Evolutionary conservation across 2,329 filamentous ascomycete genomes (phyloP), one percentile per base, ranked within the genome.

Genomic region (Diaporthe batatas): DNA sequence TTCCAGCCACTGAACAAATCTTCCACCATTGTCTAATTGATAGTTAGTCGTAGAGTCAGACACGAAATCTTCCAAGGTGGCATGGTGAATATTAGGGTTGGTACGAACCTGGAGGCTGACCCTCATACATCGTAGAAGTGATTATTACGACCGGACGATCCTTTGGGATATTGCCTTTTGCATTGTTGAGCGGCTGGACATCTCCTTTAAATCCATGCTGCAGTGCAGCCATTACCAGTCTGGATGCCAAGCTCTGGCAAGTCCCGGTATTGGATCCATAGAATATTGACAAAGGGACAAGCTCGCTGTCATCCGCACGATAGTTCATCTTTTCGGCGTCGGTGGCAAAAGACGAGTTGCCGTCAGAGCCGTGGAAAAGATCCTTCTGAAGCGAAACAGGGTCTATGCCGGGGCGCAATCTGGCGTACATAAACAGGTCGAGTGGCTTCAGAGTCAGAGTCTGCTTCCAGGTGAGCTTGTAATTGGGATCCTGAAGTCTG

Each of bases 241-340:
- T 83, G 25, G 49, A 55, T 51, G 92, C 90, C 54, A 94, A 85
- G 1, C 90, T 86, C 79, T 94, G 91, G 79, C 93, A 95, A 1
- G 93, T 95, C 0, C 93, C 93, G 1, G 90, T 91, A 79, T 94
- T 94, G 23, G 91, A 93, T 2, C 93, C 93, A 77, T 93, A 95
- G 54, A 91, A 87, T 25, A 95, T 87, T 21, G 88, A 87, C 75
- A 95, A 49, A 2, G 59, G 39, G 14, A 39, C n/a, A 6, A 18
- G 59, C 32, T 47, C 49, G 5, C 44, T 36, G 12, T 39, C 29
- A 6, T 42, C 32, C 14, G 32, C 5, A 29, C 44, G 23, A 39
- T 12, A 6, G 10, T 25, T 42, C 10, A 18, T 11, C 58, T 64
- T 64, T 29, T 53, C 23, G 10, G 23, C 12, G 12, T 11, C 23